Conservation (phyloP, 169 alveolate species). For the Eimeria necatrix region DNA sequence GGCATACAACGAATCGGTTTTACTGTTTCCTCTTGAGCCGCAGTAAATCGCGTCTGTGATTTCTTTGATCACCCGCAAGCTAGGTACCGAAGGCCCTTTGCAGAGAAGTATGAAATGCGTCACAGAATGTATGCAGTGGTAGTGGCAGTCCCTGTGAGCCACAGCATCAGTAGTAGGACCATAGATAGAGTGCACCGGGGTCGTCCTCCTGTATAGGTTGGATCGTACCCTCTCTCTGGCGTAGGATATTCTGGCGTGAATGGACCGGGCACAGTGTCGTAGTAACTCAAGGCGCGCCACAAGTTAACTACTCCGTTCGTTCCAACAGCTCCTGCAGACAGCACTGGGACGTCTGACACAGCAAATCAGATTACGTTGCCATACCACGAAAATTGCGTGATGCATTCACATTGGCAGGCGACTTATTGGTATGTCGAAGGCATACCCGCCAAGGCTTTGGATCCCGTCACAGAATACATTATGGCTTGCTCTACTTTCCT, state of each 20-base stretch:
- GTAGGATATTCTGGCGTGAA: constrained; percentile 66
- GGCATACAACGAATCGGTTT: constrained; percentile 31
- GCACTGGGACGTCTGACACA: background rate
- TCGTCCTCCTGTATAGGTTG: constrained; percentile 27
- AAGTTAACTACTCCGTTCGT: constrained; percentile 77
- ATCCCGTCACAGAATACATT: constrained; percentile 79
- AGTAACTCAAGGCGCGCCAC: constrained; percentile 76
- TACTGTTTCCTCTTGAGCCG: constrained; percentile 25
- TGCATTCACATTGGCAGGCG: too few species aligned
- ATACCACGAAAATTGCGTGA: too few species aligned
- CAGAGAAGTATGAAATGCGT: background rate
- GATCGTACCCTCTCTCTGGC: constrained; percentile 71
- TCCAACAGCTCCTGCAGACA: constrained; percentile 71
- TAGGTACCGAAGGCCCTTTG: background rate
- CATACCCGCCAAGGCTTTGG: constrained; percentile 76
- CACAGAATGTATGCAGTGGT: background rate
- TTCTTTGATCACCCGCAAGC: background rate
- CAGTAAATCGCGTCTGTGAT: background rate
- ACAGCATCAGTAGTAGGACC: background rate
- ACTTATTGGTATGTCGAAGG: background rate
- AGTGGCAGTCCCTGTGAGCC: background rate
- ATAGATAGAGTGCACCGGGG: background rate
- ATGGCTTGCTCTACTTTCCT: constrained; percentile 77
- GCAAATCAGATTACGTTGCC: too few species aligned
- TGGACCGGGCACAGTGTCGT: constrained; percentile 71